phyloP scores from a whole-genome alignment of 1,284 basidiomycete species.

The Athelia psychrophila region DNA sequence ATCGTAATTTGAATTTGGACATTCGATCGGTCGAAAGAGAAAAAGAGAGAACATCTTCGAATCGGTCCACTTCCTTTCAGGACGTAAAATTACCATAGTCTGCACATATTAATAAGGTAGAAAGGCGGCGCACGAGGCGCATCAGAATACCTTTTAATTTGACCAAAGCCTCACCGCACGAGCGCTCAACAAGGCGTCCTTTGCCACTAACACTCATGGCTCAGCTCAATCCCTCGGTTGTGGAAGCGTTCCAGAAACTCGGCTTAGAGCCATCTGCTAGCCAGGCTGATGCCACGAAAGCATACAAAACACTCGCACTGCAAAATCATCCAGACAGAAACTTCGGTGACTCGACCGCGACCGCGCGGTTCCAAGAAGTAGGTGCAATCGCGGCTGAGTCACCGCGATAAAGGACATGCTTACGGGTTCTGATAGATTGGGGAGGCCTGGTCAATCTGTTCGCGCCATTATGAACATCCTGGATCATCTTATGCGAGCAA shows the following conservation, averaged over 20 bases:
- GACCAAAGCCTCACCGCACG: no score
- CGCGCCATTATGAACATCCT: slow-evolving; percentile 31
- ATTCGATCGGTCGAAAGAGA: no score
- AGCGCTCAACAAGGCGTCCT: no score
- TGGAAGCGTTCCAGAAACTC: slow-evolving; percentile 27
- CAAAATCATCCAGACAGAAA: slow-evolving; percentile 32
- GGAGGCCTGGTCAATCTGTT: slow-evolving; percentile 30
- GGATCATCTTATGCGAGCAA: slow-evolving; percentile 15
- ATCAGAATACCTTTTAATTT: no score
- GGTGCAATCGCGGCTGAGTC: slow-evolving; percentile 2
- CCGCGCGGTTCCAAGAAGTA: slow-evolving; percentile 29
- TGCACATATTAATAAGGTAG: no score
- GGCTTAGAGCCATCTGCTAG: slow-evolving; percentile 23
- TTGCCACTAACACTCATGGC: no score
- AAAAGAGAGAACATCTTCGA: no score
- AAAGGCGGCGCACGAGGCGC: no score
- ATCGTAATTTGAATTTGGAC: no score
- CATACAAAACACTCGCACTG: slow-evolving; percentile 31
- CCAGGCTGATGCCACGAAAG: slow-evolving; percentile 20
- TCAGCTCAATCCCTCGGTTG: slow-evolving; percentile 20
- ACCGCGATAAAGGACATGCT: neutral
- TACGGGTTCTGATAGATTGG: slow-evolving; percentile 23
- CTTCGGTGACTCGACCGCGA: slow-evolving; percentile 21
- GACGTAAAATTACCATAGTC: no score
- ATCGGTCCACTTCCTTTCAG: no score